Evolutionary conservation across 805 yeast species (phyloP).

Genomic region (Ogataea trehaloabstinens): DNA sequence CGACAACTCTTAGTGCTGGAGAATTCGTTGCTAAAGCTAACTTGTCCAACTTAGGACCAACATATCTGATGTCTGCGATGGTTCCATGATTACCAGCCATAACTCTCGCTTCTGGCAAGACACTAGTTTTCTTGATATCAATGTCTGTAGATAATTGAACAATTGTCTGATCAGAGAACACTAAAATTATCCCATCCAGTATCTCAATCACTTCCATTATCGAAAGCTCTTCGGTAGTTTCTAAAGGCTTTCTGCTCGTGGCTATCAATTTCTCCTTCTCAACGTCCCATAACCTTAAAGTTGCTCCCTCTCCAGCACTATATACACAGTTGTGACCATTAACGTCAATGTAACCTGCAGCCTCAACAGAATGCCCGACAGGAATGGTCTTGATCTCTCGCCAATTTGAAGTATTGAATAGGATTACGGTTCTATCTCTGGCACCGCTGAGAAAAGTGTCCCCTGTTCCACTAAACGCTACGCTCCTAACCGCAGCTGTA

Average conservation of each 20-base stretch:
- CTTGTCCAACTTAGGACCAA: slow-evolving; percentile 56
- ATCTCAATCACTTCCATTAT: slow-evolving; percentile 52
- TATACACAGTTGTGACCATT: slow-evolving; percentile 40
- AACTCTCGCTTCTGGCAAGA: slow-evolving; percentile 46
- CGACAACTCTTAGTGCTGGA: slow-evolving; percentile 76
- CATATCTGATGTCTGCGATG: slow-evolving; percentile 81
- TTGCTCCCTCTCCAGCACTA: slow-evolving; percentile 78
- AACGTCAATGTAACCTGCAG: slow-evolving; percentile 54
- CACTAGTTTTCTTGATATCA: slow-evolving; percentile 26
- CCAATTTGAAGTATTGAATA: slow-evolving; percentile 52
- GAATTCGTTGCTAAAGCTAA: slow-evolving; percentile 93
- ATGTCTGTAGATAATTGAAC: slow-evolving; percentile 26
- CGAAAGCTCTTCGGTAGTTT: slow-evolving; percentile 69
- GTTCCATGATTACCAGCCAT: slow-evolving; percentile 96
- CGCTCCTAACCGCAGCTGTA: slow-evolving; percentile 79
- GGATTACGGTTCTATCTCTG: slow-evolving; percentile 73
- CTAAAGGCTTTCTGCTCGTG: slow-evolving; percentile 45
- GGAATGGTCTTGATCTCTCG: slow-evolving; percentile 68
- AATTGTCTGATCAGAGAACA: slow-evolving; percentile 84
- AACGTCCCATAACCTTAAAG: slow-evolving; percentile 64
- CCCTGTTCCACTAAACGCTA: slow-evolving; percentile 59
- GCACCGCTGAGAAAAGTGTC: slow-evolving; percentile 74
- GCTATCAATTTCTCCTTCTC: slow-evolving; percentile 46
- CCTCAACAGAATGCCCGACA: slow-evolving; percentile 68
- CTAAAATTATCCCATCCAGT: slow-evolving; percentile 42